A percentile compares a stretch with the other conserved stretches of the same genome.
These are phyloP conservation scores for Verticillium klebahnii DNA, from an alignment of 2,329 filamentous ascomycete genomes.

Conservation along the genomic window DNA sequence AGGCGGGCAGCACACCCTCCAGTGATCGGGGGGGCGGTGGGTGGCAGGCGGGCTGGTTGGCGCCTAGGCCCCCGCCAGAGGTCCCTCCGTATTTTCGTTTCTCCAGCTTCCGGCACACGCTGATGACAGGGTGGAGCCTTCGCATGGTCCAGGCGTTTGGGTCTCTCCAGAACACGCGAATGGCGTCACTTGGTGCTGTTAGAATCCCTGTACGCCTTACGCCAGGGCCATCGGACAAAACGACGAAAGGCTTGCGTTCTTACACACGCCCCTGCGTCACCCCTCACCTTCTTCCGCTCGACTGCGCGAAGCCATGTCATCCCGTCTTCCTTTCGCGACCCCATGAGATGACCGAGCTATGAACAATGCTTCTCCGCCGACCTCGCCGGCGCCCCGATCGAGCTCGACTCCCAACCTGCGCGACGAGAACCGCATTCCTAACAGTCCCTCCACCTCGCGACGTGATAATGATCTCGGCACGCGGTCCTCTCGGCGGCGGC, in stretches of 20 bases:
- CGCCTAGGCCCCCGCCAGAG: background rate
- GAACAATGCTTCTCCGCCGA: slow-evolving; percentile 46
- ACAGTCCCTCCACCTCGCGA: background rate
- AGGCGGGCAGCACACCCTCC: background rate
- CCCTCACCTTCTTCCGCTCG: background rate
- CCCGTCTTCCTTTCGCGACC: background rate
- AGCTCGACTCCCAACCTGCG: slow-evolving; percentile 14
- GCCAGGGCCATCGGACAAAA: background rate
- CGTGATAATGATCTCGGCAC: slow-evolving; percentile 1
- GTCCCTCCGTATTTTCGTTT: slow-evolving; percentile 3
- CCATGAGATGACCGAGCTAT: slow-evolving; percentile 34
- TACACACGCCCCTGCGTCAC: background rate
- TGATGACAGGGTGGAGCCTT: background rate
- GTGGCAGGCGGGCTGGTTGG: background rate
- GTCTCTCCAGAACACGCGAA: background rate
- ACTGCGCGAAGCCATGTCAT: background rate
- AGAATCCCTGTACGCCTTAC: background rate
- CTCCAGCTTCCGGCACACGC: background rate
- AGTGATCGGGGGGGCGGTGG: background rate
- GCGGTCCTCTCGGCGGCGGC: slow-evolving; percentile 20
- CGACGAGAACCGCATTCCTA: slow-evolving; percentile 9
- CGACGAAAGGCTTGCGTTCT: background rate
- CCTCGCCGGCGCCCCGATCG: slow-evolving; percentile 28
- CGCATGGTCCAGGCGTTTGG: background rate
- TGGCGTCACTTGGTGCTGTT: slow-evolving; percentile 1